A percentile compares a stretch with the other conserved stretches of the same genome.
Evolutionary conservation across 768 basidiomycete genomes (phyloP).

Genomic region (Termitomyces heimii): DNA sequence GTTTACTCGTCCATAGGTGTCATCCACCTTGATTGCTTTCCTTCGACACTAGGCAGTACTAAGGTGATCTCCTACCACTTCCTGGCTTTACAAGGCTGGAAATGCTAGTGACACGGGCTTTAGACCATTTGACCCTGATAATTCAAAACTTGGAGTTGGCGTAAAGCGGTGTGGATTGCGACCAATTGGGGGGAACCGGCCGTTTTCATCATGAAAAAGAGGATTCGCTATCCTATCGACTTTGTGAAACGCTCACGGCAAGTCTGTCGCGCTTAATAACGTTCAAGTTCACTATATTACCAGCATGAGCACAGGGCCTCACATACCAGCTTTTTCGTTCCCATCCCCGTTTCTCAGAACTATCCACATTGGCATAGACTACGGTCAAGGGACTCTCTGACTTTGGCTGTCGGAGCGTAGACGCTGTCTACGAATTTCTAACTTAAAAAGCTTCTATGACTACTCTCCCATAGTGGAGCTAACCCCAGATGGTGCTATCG

Average conservation of each 20-base stretch:
- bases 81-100: not conserved
- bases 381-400: slow-evolving; percentile 46
- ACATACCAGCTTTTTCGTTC: slow-evolving; percentile 53
- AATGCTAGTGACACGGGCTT: not conserved
- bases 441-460: too few species aligned
- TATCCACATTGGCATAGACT: slow-evolving; percentile 40
- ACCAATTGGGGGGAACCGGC: not conserved
- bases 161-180: not conserved
- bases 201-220: too few species aligned
- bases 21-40: too few species aligned
- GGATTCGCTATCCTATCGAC: slow-evolving; percentile 8
- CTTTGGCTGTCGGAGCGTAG: slow-evolving; percentile 44
- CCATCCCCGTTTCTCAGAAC: slow-evolving; percentile 43
- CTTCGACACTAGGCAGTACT: too few species aligned
- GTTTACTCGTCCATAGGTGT: too few species aligned
- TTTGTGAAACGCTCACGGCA: slow-evolving; percentile 44
- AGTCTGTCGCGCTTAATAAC: slow-evolving; percentile 48
- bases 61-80: too few species aligned
- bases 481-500: not conserved
- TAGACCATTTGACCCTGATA: not conserved
- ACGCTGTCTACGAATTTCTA: slow-evolving; percentile 13
- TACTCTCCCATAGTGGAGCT: not conserved
- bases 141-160: not conserved
- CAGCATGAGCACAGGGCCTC: not conserved
- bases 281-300: slow-evolving; percentile 44